These are phyloP conservation scores for Ananas comosus DNA, from an alignment of 176 grass and related monocot genomes.

Conservation along the genomic window DNA sequence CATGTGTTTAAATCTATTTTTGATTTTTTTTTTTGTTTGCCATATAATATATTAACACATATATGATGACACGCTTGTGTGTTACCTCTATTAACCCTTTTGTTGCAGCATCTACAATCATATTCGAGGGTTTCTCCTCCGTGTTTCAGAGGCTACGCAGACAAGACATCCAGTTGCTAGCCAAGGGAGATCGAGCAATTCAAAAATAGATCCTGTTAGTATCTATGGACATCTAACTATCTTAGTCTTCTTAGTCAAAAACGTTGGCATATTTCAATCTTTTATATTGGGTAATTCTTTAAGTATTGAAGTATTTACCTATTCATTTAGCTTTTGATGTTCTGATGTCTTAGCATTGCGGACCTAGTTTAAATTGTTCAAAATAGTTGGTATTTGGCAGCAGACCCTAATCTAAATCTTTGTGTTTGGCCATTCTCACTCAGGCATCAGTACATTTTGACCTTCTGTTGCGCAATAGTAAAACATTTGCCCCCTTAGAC, in stretches of 20 bases:
- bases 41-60: background rate
- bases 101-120: conserved; percentile 84
- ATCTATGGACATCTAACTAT: background rate
- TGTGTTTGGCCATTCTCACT: background rate
- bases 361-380: background rate
- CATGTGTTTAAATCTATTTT: too few species aligned
- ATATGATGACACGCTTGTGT: background rate
- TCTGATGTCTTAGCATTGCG: background rate
- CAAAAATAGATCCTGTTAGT: conserved; percentile 51
- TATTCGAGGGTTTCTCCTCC: conserved; percentile 42
- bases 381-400: background rate
- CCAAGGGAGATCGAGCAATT: conserved; percentile 29
- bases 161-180: conserved; percentile 15
- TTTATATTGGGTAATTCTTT: too few species aligned
- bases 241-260: too few species aligned
- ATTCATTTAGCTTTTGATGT: background rate
- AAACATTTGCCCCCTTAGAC: too few species aligned
- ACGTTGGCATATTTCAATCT: too few species aligned
- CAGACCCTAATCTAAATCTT: background rate
- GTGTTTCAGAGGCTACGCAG: conserved; percentile 24
- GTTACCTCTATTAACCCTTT: conserved; percentile 17
- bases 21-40: background rate
- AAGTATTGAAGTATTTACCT: too few species aligned
- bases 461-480: background rate
- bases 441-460: background rate